Percentiles rank a stretch among this genome's conserved stretches.
These are phyloP conservation scores for Cyberlindnera xylosilytica DNA, from an alignment of 805 yeast genomes.

Conservation along the genomic window DNA sequence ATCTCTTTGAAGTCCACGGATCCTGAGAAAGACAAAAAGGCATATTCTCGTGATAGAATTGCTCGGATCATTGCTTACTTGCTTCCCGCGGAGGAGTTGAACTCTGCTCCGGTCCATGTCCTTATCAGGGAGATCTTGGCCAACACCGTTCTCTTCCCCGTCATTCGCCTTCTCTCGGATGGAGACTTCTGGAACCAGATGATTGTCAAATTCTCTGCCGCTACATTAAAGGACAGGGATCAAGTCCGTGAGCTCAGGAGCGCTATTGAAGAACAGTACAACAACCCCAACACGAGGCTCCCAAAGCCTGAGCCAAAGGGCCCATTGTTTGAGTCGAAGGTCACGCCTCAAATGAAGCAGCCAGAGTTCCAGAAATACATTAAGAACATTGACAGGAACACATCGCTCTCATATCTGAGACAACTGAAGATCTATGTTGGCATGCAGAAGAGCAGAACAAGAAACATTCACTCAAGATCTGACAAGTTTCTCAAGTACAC, in stretches of 20 bases:
- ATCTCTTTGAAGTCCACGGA: conserved; percentile 37
- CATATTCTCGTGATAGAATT: conserved; percentile 44
- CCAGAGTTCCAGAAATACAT: conserved; percentile 40
- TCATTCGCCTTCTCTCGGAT: conserved; percentile 51
- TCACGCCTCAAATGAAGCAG: conserved; percentile 39
- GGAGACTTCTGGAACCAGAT: conserved; percentile 75
- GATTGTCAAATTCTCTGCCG: conserved; percentile 57
- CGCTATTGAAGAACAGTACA: conserved; percentile 64
- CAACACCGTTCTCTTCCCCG: conserved; percentile 52
- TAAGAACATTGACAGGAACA: conserved; percentile 31
- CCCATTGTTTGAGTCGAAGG: conserved; percentile 29
- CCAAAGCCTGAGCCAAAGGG: conserved; percentile 15
- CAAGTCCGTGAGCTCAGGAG: conserved; percentile 71
- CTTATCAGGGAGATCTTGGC: conserved; percentile 64
- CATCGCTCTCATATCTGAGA: conserved; percentile 41
- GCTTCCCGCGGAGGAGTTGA: conserved; percentile 40
- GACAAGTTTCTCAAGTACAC: conserved; percentile 27
- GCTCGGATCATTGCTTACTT: conserved; percentile 45
- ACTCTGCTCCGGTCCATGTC: conserved; percentile 44
- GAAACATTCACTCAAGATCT: conserved; percentile 29
- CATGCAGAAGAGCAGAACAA: conserved; percentile 43
- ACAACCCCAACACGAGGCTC: conserved; percentile 10
- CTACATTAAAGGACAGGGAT: conserved; percentile 64
- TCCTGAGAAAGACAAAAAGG: conserved; percentile 41
- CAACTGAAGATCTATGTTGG: conserved; percentile 46